Evolutionary conservation across 768 basidiomycete species (phyloP).

Genomic region (Phlebiopsis gigantea): DNA sequence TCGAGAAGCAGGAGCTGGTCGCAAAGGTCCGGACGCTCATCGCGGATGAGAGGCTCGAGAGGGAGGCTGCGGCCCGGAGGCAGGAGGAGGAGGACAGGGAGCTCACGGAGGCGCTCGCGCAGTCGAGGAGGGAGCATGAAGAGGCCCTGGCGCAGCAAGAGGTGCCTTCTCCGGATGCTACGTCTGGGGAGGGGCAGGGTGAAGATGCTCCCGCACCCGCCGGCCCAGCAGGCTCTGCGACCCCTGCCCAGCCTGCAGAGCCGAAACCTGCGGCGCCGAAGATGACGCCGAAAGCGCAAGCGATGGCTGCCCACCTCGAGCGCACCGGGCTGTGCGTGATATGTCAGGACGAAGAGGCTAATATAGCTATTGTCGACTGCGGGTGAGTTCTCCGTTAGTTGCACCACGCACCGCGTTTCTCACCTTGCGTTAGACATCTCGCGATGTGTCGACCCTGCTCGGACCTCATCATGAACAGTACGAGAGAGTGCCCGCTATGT

Average conservation of each 20-base stretch:
- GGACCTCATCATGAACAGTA: constrained; percentile 71
- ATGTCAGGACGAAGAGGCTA: constrained; percentile 93
- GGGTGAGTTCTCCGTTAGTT: constrained; percentile 48
- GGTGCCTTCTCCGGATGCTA: background rate
- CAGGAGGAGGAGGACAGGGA: constrained; percentile 23
- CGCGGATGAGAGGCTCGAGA: constrained; percentile 35
- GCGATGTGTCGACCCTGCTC: constrained; percentile 76
- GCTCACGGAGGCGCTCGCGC: constrained; percentile 16
- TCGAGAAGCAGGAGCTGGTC: constrained; percentile 89
- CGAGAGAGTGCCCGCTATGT: constrained; percentile 87
- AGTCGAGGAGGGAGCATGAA: constrained; percentile 17
- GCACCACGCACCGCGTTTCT: background rate
- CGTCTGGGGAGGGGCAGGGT: background rate
- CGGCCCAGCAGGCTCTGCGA: background rate
- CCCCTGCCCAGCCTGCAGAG: constrained; percentile 9
- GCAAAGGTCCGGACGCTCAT: constrained; percentile 58
- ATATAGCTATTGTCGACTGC: constrained; percentile 91
- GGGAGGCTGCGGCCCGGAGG: constrained; percentile 18
- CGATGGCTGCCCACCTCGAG: constrained; percentile 42
- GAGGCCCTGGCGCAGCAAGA: constrained; percentile 3
- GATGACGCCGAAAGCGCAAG: constrained; percentile 33
- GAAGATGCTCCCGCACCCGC: background rate
- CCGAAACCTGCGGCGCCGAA: constrained; percentile 18
- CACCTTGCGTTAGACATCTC: constrained; percentile 51
- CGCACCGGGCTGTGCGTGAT: constrained; percentile 82